Base-by-base conservation (phyloP, 306 rosid genomes). In the Glycine latifolia region DNA sequence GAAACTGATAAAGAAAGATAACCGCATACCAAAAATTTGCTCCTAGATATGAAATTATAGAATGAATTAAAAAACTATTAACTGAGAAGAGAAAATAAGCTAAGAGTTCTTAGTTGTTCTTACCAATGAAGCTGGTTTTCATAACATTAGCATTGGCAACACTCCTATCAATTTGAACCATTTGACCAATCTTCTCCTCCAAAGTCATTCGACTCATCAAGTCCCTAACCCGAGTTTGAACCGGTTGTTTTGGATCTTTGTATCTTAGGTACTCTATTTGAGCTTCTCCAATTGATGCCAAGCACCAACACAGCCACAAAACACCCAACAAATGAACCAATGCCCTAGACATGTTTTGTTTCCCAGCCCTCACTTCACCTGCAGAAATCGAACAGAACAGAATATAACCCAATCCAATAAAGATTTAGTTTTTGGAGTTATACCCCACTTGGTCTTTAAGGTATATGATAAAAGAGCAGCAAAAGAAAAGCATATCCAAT, bases 151-250 rank as follows among this genome's bases (percentile, higher is more conserved):
- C 86, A 87, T 79, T 83, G 80, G 99, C 98, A 77, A 93, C 98
- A 77, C 94, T 91, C 72, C 97, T 83, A 76, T 95, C 99, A 85
- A 95, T 95, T 84, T 95, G 99, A 73, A 84, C 82, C 99, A 95
- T 95, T 88, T 95, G 99, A 85, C 99, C 99, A 83, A 95, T 93
- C 79, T 95, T 95, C 89, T 95, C 99, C 71, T 91, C 92, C 6
- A 95, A 79, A 55, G 91, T 95, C 99, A 95, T 95, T 81, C 94
- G 80, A 75, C 75, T 46, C 75, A 93, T 78, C 84, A 95, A 91
- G 82, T 95, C 99, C 80, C 58, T 84, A 69, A 91, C 90, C 62
- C 99, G 94, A 86, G 78, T 83, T 0, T 81, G 89, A 67, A 79
- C 80, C 0, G 94, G 85, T 75, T 88, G 93, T 10, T 80, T 87